Base-by-base conservation (phyloP, 352 stramenopile genomes). In the Phytophthora megakarya region DNA sequence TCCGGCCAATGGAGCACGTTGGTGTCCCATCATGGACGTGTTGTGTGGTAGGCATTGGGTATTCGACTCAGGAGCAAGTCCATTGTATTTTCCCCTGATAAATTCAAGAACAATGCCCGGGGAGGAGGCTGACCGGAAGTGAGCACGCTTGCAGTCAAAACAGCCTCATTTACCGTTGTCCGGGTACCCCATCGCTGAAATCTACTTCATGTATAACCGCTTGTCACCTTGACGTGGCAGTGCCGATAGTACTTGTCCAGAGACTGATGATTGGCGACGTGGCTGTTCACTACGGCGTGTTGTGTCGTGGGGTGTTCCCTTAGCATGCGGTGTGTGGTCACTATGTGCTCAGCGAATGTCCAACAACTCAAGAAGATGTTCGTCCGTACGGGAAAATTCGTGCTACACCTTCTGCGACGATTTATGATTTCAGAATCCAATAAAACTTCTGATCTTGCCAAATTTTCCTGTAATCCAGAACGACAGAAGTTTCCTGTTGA, bases 401-500 rank as follows among this genome's bases (percentile, higher is more conserved):
- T 33, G 13, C 5, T 21, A 9, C 2, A 64, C 37, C 2, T 1
- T 21, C 3, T 39, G 1, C 2, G 46, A 47, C 3, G 16, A 25
- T 3, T n/a, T 28, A 10, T 15, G 8, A 25, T 58, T 47, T 12
- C 19, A 16, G 13, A 39, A n/a, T 0, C 58, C 28, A 1, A 58
- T 15, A 5, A 53, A 40, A 18, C 57, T 52, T 7, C 47, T 37
- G 16, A 58, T 53, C 25, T 46, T 45, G 15, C 38, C 43, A 30
- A 65, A 51, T 30, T 65, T 65, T 6, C 28, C 58, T 1, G 46
- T 53, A 15, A 52, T n/a, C 38, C 57, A 65, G 35, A 54, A 50
- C 5, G 35, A 33, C 22, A 64, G 25, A 8, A 64, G 23, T 42
- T 50, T 64, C 45, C 44, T 56, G n/a, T n/a, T 12, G 15, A 33